These are phyloP conservation scores for Venturia carpophila DNA, from an alignment of 2,329 filamentous ascomycete genomes.

Conservation along the genomic window DNA sequence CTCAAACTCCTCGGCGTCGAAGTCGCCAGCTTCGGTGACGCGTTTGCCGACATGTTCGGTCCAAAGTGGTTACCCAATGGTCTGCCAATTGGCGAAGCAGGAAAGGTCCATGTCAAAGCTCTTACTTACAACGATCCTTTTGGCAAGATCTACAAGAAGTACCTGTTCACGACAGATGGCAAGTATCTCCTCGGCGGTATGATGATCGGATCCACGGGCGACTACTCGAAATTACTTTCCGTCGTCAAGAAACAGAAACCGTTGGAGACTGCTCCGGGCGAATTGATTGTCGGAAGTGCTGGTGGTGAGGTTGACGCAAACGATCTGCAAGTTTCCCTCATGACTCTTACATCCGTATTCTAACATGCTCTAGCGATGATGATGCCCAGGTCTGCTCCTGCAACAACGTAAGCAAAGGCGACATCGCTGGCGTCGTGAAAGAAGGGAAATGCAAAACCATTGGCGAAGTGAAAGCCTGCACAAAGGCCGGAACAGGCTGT, in stretches of 20 bases:
- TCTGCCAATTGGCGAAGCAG: slow-evolving; percentile 34
- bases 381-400: slow-evolving; percentile 88
- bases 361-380: slow-evolving; percentile 46
- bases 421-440: slow-evolving; percentile 64
- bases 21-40: slow-evolving; percentile 87
- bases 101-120: slow-evolving; percentile 61
- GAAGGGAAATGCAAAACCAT: slow-evolving; percentile 74
- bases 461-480: slow-evolving; percentile 77
- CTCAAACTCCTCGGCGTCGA: slow-evolving; percentile 84
- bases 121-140: slow-evolving; percentile 87
- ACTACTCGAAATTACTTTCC: slow-evolving; percentile 81
- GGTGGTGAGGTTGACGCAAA: slow-evolving; percentile 68
- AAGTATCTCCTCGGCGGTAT: slow-evolving; percentile 86
- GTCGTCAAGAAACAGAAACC: slow-evolving; percentile 77
- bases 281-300: slow-evolving; percentile 73
- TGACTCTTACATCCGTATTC: not conserved
- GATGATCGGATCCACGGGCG: slow-evolving; percentile 90
- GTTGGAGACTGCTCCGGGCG: slow-evolving; percentile 67
- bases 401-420: slow-evolving; percentile 87
- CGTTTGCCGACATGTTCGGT: slow-evolving; percentile 81
- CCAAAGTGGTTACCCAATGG: slow-evolving; percentile 64
- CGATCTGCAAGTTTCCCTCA: slow-evolving; percentile 49
- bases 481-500: slow-evolving; percentile 87
- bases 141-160: slow-evolving; percentile 84
- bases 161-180: slow-evolving; percentile 79